A percentile compares a stretch with the other conserved stretches of the same genome.
These are phyloP conservation scores for Cercophora sp. DNA, from an alignment of 495 filamentous ascomycete genomes.

Conservation along the genomic window DNA sequence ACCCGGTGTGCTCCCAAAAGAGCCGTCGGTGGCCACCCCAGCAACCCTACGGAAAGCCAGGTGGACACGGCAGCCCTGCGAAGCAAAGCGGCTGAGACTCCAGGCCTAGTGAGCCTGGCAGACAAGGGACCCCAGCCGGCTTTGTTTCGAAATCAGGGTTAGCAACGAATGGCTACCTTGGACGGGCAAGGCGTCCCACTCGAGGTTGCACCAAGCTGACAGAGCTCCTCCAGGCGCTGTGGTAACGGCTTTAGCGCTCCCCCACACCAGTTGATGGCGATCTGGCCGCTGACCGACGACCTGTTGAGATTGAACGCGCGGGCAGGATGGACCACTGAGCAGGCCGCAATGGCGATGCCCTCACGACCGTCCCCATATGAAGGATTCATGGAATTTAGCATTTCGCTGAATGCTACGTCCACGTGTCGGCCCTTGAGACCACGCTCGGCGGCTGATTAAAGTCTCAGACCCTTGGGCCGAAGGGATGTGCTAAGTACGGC, in stretches of 20 bases:
- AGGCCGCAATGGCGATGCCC: slow-evolving; percentile 9
- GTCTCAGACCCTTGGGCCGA: slow-evolving; percentile 8
- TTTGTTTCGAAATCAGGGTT: slow-evolving; percentile 18
- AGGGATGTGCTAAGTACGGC: slow-evolving; percentile 1
- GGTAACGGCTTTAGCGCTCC: slow-evolving; percentile 14
- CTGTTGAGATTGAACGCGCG: slow-evolving; percentile 9
- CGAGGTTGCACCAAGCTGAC: slow-evolving; percentile 7
- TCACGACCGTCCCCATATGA: neutral
- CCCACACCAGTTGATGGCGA: slow-evolving; percentile 5
- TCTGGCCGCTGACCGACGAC: slow-evolving; percentile 1
- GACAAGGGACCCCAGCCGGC: slow-evolving; percentile 4
- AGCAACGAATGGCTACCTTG: slow-evolving; percentile 16
- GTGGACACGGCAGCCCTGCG: slow-evolving; percentile 7
- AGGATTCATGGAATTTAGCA: slow-evolving; percentile 10
- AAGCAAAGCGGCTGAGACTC: slow-evolving; percentile 18
- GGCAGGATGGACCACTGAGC: slow-evolving; percentile 7
- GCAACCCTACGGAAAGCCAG: too few species aligned
- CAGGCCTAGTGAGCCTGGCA: slow-evolving; percentile 7
- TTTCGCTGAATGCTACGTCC: slow-evolving; percentile 14
- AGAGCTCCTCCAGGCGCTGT: slow-evolving; percentile 11
- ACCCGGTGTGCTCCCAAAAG: too few species aligned
- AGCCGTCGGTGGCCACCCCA: too few species aligned
- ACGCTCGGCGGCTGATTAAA: slow-evolving; percentile 13
- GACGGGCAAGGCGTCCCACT: slow-evolving; percentile 3
- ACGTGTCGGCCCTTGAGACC: slow-evolving; percentile 12